Evolutionary conservation across 2,329 filamentous ascomycete species (phyloP).

Genomic region (Trichoderma pleuroti): DNA sequence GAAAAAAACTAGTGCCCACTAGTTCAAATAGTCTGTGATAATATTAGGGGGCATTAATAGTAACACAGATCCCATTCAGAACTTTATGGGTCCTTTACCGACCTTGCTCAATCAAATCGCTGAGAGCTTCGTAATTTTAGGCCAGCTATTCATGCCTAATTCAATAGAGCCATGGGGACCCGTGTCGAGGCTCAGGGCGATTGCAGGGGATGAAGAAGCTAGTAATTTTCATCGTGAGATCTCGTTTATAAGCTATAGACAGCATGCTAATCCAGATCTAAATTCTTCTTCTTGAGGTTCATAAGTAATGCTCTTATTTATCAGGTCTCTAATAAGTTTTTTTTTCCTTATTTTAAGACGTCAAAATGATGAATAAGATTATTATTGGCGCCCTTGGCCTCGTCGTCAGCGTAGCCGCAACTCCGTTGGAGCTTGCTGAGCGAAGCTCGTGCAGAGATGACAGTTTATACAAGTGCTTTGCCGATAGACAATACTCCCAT

Average conservation of each 20-base stretch:
- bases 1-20: neutral
- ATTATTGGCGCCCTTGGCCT: slow-evolving; percentile 16
- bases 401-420: neutral
- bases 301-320: neutral
- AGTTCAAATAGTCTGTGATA: neutral
- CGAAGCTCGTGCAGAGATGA: slow-evolving; percentile 24
- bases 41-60: neutral
- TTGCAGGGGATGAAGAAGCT: neutral
- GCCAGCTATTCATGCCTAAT: neutral
- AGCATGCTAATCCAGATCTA: neutral
- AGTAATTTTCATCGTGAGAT: neutral
- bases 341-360: too few relatives aligned
- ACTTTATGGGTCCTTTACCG: neutral
- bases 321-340: neutral
- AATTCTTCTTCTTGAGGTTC: neutral
- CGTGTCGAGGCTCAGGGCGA: neutral
- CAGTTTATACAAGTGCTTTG: slow-evolving; percentile 25
- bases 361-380: neutral
- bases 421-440: slow-evolving; percentile 16
- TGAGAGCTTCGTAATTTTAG: neutral
- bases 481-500: slow-evolving; percentile 22
- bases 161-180: neutral
- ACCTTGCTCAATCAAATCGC: neutral
- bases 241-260: neutral
- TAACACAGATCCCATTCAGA: neutral